Evolutionary conservation across 2,329 filamentous ascomycete species (phyloP).

Genomic region (Arthrobotrys megalospora): DNA sequence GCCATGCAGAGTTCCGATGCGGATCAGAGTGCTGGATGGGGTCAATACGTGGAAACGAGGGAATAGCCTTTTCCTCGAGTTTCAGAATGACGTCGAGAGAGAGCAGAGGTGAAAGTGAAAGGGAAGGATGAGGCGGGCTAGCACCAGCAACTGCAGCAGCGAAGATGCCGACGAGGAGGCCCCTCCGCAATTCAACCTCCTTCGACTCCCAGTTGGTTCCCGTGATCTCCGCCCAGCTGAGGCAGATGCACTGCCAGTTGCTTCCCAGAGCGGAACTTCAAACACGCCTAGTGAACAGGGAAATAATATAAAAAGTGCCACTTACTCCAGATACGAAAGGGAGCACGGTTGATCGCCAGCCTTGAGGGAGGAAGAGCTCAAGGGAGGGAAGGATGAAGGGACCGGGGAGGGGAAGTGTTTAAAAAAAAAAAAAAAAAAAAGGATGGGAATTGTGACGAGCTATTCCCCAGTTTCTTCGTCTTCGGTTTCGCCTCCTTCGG

Average conservation of each 20-base stretch:
- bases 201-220: slow-evolving; percentile 60
- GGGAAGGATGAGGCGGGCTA: slow-evolving; percentile 23
- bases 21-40: slow-evolving; percentile 30
- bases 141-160: background rate
- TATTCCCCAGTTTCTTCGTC: slow-evolving; percentile 2
- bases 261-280: slow-evolving; percentile 14
- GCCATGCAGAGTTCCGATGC: slow-evolving; percentile 31
- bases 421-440: background rate
- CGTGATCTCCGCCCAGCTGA: slow-evolving; percentile 38
- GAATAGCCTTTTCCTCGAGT: slow-evolving; percentile 22
- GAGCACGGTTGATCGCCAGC: slow-evolving; percentile 1
- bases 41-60: slow-evolving; percentile 30
- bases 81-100: slow-evolving; percentile 42
- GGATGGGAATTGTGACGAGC: slow-evolving; percentile 1
- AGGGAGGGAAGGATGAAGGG: background rate
- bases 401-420: background rate
- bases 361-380: background rate
- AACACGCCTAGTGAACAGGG: slow-evolving; percentile 14
- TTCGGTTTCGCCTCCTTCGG: slow-evolving; percentile 6
- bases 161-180: slow-evolving; percentile 11
- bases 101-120: slow-evolving; percentile 31
- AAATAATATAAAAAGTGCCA: slow-evolving; percentile 21
- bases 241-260: slow-evolving; percentile 11
- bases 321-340: slow-evolving; percentile 28
- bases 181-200: slow-evolving; percentile 22